Percentiles rank a stretch among this genome's conserved stretches.
phyloP scores from a whole-genome alignment of 139 green algal genomes.

The Micractinium sp. region DNA sequence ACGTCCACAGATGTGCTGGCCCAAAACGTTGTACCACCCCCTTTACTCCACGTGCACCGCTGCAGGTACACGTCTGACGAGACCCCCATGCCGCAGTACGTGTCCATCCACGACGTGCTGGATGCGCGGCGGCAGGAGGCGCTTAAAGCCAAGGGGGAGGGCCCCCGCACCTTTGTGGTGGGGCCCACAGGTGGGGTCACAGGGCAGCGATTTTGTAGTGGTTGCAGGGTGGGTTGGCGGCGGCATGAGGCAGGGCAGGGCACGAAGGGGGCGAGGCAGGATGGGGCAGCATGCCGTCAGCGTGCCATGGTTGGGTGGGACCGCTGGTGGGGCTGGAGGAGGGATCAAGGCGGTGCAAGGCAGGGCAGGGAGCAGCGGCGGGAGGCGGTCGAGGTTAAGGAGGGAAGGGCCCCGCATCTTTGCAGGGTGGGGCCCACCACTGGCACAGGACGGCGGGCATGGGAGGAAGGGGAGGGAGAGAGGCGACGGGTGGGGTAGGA shows the following conservation, averaged over 20 bases:
- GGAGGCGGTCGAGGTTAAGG: too few species aligned
- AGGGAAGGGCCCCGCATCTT: background rate
- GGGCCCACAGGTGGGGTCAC: slow-evolving; percentile 65
- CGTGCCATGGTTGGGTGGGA: too few species aligned
- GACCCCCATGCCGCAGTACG: slow-evolving; percentile 84
- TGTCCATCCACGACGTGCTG: slow-evolving; percentile 81
- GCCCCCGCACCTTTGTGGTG: slow-evolving; percentile 65
- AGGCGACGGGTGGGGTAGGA: too few species aligned
- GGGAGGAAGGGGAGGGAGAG: too few species aligned
- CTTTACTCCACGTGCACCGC: too few species aligned
- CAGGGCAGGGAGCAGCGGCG: too few species aligned
- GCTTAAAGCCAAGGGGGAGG: slow-evolving; percentile 31
- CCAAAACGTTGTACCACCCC: background rate
- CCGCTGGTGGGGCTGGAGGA: too few species aligned
- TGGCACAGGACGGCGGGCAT: too few species aligned
- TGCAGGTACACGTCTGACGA: slow-evolving; percentile 82
- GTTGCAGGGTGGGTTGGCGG: background rate
- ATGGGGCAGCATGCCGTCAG: too few species aligned
- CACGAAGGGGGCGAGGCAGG: too few species aligned
- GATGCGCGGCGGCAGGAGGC: slow-evolving; percentile 59
- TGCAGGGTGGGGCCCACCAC: too few species aligned
- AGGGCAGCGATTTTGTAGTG: background rate
- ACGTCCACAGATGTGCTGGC: background rate
- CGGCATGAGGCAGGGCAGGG: too few species aligned
- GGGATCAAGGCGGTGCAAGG: background rate